phyloP scores from a whole-genome alignment of 441 rosid genomes.

The Flueggea neowawraea region DNA sequence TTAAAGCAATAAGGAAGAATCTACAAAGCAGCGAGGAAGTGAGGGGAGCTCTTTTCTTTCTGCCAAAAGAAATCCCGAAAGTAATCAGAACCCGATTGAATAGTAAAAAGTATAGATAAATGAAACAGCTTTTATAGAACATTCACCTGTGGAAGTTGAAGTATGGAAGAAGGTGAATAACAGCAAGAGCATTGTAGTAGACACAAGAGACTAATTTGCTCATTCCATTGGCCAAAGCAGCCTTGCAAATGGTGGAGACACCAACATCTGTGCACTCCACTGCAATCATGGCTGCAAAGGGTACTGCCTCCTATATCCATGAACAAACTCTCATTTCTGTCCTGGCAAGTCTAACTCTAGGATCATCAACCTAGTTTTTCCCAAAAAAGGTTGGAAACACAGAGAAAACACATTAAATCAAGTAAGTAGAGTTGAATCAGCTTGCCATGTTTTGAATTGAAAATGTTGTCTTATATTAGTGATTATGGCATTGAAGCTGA shows the following conservation, averaged over 20 bases:
- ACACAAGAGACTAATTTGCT: constrained; percentile 39
- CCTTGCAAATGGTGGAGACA: constrained; percentile 32
- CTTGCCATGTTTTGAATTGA: too few species aligned
- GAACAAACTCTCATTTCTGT: constrained; percentile 20
- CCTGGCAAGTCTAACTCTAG: too few species aligned
- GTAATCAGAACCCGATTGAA: neutral
- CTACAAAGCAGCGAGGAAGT: constrained; percentile 23
- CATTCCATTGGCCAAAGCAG: constrained; percentile 42
- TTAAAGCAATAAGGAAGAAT: constrained; percentile 38
- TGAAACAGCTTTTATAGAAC: too few species aligned
- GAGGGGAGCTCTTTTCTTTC: constrained; percentile 29
- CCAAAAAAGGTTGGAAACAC: too few species aligned
- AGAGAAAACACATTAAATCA: too few species aligned
- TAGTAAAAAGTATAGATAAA: neutral
- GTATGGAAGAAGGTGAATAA: constrained; percentile 36
- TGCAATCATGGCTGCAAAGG: constrained; percentile 44
- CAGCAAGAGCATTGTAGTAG: constrained; percentile 37
- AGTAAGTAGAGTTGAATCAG: too few species aligned
- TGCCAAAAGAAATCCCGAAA: constrained; percentile 11
- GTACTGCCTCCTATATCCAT: constrained; percentile 19
- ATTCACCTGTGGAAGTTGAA: constrained; percentile 32
- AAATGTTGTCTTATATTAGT: too few species aligned
- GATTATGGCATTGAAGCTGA: too few species aligned
- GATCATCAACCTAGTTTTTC: too few species aligned
- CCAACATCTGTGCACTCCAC: constrained; percentile 49